Base-by-base conservation (phyloP, 176 grass and related monocot genomes). In the Oryza punctata region DNA sequence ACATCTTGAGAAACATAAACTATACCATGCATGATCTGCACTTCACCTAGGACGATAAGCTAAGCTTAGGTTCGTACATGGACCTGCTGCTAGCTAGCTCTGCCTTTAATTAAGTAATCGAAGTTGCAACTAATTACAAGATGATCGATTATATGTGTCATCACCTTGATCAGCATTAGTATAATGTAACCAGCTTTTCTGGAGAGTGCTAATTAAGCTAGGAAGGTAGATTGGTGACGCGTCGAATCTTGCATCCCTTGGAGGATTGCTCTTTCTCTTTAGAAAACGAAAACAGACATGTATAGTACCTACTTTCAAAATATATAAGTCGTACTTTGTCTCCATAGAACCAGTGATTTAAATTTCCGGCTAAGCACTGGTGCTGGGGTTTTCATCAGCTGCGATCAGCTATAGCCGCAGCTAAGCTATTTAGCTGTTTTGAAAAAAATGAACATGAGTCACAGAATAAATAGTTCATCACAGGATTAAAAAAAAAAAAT, bases 171-270 rank as follows among this genome's bases (percentile, higher is more conserved):
- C 19, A 70, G 18, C 37, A 12, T 25, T 25, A 38, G 12, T 19
- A 3, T 44, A 65, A 65, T 14, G 37, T 30, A 7, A 7, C 15
- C 33, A 30, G 5, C 50, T 54, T 52, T 13, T 77, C 75, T 77
- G 13, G 75, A 63, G 54, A 41, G 29, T 76, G 49, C 24, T n/a
- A n/a, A n/a, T n/a, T n/a, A 60, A 75, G 4, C 49, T 75, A 26
- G 26, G 72, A 29, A 54, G 47, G 32, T 76, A 57, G 37, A 25
- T 23, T 21, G 37, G 7, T 40, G 28, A 76, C 63, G 69, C 63
- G 80, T 82, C 80, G 37, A 72, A 72, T 73, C 69, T 82, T 72
- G 24, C 23, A 15, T 15, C 11, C 7, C 7, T 70, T 70, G 12
- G 30, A 81, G 66, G 78, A 70, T 16, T 60, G 54, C 19, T 59